These are phyloP conservation scores for Penicillium sp. DNA, from an alignment of 2,329 filamentous ascomycete species.

Conservation along the genomic window DNA sequence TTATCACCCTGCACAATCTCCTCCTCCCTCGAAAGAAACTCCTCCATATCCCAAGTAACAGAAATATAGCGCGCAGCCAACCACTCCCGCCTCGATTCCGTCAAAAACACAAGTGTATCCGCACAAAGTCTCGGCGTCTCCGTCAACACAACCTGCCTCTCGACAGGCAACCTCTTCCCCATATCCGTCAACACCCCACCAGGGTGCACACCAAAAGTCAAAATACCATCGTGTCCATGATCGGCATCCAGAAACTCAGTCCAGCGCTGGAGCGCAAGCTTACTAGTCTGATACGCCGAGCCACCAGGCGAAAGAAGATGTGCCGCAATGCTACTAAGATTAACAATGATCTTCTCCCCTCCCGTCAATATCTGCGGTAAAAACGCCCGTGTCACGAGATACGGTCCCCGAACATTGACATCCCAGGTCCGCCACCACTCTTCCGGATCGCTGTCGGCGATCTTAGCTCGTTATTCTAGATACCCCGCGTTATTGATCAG, in stretches of 20 bases:
- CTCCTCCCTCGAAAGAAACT: background rate
- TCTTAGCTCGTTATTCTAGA: background rate
- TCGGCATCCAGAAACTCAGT: background rate
- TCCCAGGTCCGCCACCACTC: background rate
- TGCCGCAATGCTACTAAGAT: background rate
- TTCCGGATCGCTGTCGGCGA: background rate
- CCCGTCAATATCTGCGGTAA: background rate
- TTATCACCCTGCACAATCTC: background rate
- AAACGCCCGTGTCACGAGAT: background rate
- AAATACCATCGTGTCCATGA: background rate
- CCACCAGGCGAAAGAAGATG: background rate
- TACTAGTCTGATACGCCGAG: background rate
- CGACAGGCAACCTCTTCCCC: background rate
- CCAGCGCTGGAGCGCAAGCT: background rate
- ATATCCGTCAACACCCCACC: background rate
- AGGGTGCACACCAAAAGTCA: background rate
- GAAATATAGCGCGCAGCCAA: background rate
- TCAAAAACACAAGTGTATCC: background rate
- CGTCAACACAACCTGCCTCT: background rate
- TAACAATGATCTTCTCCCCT: background rate
- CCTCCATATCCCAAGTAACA: background rate
- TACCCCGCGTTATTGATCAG: background rate
- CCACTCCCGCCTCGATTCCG: background rate
- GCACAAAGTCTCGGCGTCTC: background rate
- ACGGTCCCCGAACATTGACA: background rate